These are phyloP conservation scores for Lactifluus volemus DNA, from an alignment of 768 basidiomycete genomes.

Conservation along the genomic window DNA sequence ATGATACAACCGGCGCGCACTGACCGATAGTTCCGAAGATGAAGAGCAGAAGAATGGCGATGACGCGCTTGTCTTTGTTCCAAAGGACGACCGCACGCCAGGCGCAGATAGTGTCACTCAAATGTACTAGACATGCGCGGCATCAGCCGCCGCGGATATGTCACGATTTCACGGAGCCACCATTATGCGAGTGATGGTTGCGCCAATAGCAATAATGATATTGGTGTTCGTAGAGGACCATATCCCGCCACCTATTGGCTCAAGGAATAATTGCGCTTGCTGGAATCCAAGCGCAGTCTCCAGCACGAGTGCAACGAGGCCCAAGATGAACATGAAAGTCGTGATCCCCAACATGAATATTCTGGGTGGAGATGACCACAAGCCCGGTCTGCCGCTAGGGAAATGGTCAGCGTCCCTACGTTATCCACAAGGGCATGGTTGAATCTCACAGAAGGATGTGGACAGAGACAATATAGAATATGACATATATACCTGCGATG, in stretches of 20 bases:
- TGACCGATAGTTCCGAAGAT: slow-evolving; percentile 1
- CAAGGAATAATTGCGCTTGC: slow-evolving; percentile 1
- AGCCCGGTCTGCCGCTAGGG: slow-evolving; percentile 1
- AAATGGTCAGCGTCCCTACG: neutral
- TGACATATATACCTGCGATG: neutral
- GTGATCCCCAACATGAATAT: slow-evolving; percentile 10
- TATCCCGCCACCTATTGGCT: neutral
- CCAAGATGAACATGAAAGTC: slow-evolving; percentile 12
- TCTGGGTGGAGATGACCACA: slow-evolving; percentile 6
- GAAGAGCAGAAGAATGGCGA: slow-evolving; percentile 9
- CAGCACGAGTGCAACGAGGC: slow-evolving; percentile 4
- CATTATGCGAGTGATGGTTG: slow-evolving; percentile 10
- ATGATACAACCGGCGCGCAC: neutral
- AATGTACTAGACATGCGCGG: neutral
- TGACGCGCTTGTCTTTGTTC: neutral
- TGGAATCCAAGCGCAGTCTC: slow-evolving; percentile 6
- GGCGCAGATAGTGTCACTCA: too few species aligned
- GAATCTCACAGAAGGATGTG: slow-evolving; percentile 11
- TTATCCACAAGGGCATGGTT: neutral
- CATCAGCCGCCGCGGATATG: too few species aligned
- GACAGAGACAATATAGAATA: slow-evolving; percentile 3
- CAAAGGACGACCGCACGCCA: too few species aligned
- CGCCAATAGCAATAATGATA: neutral
- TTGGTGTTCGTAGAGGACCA: slow-evolving; percentile 4
- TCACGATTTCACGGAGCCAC: neutral